Evolutionary conservation across 345 rosid genomes (phyloP).

Genomic region (Eucalyptus cloeziana): DNA sequence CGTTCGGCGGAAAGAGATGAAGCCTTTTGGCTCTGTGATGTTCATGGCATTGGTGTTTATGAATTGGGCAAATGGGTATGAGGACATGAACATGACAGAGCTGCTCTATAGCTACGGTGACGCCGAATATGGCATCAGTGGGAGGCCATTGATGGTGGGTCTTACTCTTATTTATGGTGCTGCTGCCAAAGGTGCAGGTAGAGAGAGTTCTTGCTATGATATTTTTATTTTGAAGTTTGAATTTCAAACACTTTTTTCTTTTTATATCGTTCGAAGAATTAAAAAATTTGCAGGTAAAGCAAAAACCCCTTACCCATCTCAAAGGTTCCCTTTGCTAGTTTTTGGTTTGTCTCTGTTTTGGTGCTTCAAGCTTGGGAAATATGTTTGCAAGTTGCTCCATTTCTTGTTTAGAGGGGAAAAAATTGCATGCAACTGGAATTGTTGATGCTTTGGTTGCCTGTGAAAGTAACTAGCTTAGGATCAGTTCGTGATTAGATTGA

Average conservation of each 20-base stretch:
- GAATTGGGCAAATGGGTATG: slow-evolving; percentile 2
- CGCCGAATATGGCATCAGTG: neutral
- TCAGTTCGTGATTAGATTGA: neutral
- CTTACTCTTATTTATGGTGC: slow-evolving; percentile 13
- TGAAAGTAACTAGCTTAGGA: neutral
- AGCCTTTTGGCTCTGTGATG: neutral
- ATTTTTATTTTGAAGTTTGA: neutral
- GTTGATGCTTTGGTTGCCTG: neutral
- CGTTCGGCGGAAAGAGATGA: neutral
- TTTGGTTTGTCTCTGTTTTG: neutral
- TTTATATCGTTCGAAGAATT: neutral
- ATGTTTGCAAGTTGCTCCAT: neutral
- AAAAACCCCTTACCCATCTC: neutral
- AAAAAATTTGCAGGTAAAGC: neutral
- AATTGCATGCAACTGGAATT: neutral
- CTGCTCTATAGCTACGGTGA: neutral
- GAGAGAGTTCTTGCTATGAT: neutral
- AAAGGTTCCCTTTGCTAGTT: neutral
- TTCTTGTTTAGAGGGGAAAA: neutral
- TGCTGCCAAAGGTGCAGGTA: slow-evolving; percentile 25
- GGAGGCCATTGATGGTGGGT: slow-evolving; percentile 12
- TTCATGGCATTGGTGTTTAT: neutral
- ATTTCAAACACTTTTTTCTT: neutral
- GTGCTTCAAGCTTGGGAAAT: neutral
- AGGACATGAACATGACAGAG: slow-evolving; percentile 1